Base-by-base conservation (phyloP, 2,329 filamentous ascomycete genomes). In the Curvularia spicifera region DNA sequence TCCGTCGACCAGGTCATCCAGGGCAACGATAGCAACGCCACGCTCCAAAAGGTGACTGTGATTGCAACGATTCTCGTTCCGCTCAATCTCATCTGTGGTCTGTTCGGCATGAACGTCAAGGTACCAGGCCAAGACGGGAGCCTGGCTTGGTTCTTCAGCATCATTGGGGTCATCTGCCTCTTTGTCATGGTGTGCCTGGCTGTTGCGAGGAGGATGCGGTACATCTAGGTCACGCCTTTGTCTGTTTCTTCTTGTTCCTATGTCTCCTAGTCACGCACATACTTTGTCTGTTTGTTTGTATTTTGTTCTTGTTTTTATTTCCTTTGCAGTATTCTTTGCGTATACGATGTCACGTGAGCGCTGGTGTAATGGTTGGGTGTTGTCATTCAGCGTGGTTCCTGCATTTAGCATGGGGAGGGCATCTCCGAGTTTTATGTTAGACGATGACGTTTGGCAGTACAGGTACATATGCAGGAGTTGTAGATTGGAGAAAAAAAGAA, bases 41-140 rank as follows among this genome's bases (percentile, higher is more conserved):
- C 94, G 6, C 85, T 99, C 12, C 93, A 92, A 80, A 97, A 97
- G 81, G 95, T 99, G 69, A 99, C 95, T 0, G 86, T 98, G 59
- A 83, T 98, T 64, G 95, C 93, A 0, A 97, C 94, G 3, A 91
- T 99, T 66, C 85, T 99, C n/a, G 93, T 99, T 57, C 95, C 95
- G 3, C 87, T 99, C 66, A 99, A 98, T 75, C 82, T 99, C 64
- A 88, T 98, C 61, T 96, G 91, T 39, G 90, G 91, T 78, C 80
- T 93, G 43, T 94, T 93, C 71, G 91, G 91, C 53, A 96, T 96
- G 91, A 96, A 96, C 78, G 91, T 96, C 1, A 73, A 76, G 4
- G 89, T 95, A 15, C 91, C 91, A 0, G 93, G 88, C 54, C 75
- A 80, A 22, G 76, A 76, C 20, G 70, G 76, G 0, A 81, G 74